These are phyloP conservation scores for Paraphoma chrysanthemicola DNA, from an alignment of 2,329 filamentous ascomycete genomes.

Conservation along the genomic window DNA sequence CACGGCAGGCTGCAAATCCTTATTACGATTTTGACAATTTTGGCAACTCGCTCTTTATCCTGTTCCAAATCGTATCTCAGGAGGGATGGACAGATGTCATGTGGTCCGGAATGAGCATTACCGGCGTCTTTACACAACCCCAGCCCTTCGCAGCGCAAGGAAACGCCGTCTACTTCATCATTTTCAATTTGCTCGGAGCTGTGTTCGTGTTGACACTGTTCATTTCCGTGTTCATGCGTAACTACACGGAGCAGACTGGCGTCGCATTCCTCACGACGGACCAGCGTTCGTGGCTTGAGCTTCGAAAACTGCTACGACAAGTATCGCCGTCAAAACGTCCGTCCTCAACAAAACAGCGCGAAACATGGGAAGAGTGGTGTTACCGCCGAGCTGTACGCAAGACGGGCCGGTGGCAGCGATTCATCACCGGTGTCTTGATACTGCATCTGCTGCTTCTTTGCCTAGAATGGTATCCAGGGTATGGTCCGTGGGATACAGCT, in stretches of 20 bases:
- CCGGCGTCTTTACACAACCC: conserved; percentile 77
- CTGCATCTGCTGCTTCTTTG: conserved; percentile 84
- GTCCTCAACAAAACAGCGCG: conserved; percentile 73
- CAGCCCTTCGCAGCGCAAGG: conserved; percentile 72
- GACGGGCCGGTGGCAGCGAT: conserved; percentile 87
- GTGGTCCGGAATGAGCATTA: conserved; percentile 82
- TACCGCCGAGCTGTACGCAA: conserved; percentile 95
- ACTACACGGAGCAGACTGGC: conserved; percentile 98
- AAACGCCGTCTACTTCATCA: conserved; percentile 92
- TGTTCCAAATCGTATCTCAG: conserved; percentile 98
- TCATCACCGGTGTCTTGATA: conserved; percentile 79
- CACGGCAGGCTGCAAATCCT: conserved; percentile 79
- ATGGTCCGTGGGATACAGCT: conserved; percentile 70
- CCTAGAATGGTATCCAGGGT: conserved; percentile 83
- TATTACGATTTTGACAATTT: conserved; percentile 96
- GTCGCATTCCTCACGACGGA: conserved; percentile 95
- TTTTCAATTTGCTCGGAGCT: conserved; percentile 94
- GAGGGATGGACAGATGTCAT: conserved; percentile 98
- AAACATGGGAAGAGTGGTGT: conserved; percentile 89
- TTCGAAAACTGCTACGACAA: conserved; percentile 89
- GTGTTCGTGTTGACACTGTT: conserved; percentile 97
- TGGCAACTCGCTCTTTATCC: conserved; percentile 88
- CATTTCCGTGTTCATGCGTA: conserved; percentile 99
- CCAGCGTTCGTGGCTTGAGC: conserved; percentile 94
- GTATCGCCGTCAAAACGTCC: conserved; percentile 95